Evolutionary conservation across 192 early-diverging fungal genomes (phyloP).

Genomic region (Rhizoclosmatium sp.): DNA sequence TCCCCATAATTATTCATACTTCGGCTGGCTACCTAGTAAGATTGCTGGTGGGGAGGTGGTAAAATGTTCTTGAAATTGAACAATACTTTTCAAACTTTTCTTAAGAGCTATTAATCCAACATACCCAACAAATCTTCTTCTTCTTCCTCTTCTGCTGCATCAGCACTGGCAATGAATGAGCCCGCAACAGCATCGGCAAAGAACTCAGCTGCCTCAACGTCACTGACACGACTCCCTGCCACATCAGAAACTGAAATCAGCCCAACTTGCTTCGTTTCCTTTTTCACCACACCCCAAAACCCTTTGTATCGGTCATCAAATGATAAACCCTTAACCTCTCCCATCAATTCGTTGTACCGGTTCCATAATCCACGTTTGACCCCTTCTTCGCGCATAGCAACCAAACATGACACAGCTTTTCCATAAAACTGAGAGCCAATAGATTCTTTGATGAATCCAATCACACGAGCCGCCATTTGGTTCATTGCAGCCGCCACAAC

Average conservation of each 20-base stretch:
- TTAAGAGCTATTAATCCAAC: slow-evolving; percentile 42
- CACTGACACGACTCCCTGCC: slow-evolving; percentile 45
- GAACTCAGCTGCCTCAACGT: slow-evolving; percentile 58
- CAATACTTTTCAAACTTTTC: background rate
- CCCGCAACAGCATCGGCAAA: slow-evolving; percentile 3
- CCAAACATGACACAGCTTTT: slow-evolving; percentile 66
- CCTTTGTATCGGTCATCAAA: slow-evolving; percentile 42
- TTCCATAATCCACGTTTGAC: slow-evolving; percentile 47
- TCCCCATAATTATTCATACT: too few species aligned
- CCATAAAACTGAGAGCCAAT: slow-evolving; percentile 63
- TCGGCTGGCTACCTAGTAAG: too few species aligned
- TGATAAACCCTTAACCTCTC: slow-evolving; percentile 47
- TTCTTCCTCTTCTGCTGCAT: slow-evolving; percentile 42
- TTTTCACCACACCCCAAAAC: slow-evolving; percentile 62
- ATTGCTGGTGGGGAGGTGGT: background rate
- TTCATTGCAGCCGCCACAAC: slow-evolving; percentile 47
- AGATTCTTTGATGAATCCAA: slow-evolving; percentile 58
- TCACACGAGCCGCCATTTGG: slow-evolving; percentile 60
- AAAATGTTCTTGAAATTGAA: background rate
- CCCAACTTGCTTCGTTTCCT: slow-evolving; percentile 39
- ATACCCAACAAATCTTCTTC: slow-evolving; percentile 54
- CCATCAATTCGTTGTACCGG: slow-evolving; percentile 63
- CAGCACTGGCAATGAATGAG: background rate
- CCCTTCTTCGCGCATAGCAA: slow-evolving; percentile 53
- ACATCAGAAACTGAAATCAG: slow-evolving; percentile 58